Percentiles rank a stretch among this genome's conserved stretches.
These are phyloP conservation scores for Claviceps fusiformis DNA, from an alignment of 2,329 filamentous ascomycete genomes.

Conservation along the genomic window DNA sequence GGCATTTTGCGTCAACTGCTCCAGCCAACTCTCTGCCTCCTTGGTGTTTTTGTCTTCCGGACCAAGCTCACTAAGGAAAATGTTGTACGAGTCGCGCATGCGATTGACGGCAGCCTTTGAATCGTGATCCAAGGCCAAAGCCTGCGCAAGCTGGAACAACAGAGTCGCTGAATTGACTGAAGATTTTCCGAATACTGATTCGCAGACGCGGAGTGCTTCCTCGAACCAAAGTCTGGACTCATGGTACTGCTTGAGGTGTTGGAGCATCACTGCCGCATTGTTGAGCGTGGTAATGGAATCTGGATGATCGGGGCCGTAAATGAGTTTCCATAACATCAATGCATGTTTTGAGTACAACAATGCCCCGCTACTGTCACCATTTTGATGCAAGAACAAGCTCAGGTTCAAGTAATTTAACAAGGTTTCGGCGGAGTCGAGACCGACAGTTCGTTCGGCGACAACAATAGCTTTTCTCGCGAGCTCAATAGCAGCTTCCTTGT, in stretches of 20 bases:
- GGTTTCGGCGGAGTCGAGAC: constrained; percentile 86
- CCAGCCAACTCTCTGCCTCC: constrained; percentile 91
- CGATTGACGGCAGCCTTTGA: constrained; percentile 79
- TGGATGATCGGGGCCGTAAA: constrained; percentile 85
- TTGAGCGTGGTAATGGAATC: constrained; percentile 98
- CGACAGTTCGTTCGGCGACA: constrained; percentile 85
- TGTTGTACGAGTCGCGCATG: constrained; percentile 95
- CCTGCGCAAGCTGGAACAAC: constrained; percentile 92
- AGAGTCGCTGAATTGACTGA: constrained; percentile 91
- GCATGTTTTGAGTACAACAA: constrained; percentile 84
- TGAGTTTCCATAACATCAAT: constrained; percentile 89
- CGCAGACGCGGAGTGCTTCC: constrained; percentile 76
- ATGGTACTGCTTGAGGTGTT: constrained; percentile 86
- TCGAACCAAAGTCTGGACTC: constrained; percentile 97
- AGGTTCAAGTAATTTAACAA: constrained; percentile 93
- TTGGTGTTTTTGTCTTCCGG: constrained; percentile 93
- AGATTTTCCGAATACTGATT: constrained; percentile 75
- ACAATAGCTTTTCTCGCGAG: constrained; percentile 93
- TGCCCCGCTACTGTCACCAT: constrained; percentile 79
- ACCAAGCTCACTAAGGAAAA: constrained; percentile 80
- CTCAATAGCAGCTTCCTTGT: constrained; percentile 91
- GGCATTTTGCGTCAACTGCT: constrained; percentile 90
- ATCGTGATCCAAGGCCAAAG: constrained; percentile 88
- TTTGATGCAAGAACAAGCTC: constrained; percentile 83
- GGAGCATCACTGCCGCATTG: constrained; percentile 97